Evolutionary conservation across 2,329 filamentous ascomycete species (phyloP).

Genomic region (Cytospora paraplurivora): DNA sequence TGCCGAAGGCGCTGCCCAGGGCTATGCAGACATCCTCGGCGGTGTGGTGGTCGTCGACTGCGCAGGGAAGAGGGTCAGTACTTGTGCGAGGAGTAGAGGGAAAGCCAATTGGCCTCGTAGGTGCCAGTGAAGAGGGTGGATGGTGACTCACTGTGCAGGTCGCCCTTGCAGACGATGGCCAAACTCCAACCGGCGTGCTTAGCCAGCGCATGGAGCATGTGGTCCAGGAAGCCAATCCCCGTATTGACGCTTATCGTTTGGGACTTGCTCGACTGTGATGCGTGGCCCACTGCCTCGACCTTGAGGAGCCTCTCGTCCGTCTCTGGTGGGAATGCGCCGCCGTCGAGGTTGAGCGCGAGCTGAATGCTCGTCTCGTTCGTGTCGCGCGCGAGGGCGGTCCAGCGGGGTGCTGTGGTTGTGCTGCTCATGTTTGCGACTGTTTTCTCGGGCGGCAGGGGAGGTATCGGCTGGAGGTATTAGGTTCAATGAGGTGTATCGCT

Average conservation of each 20-base stretch:
- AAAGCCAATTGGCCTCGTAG: not conserved
- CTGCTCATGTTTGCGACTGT: conserved; percentile 31
- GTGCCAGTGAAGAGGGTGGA: not conserved
- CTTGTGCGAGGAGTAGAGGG: not conserved
- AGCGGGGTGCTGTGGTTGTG: conserved; percentile 53
- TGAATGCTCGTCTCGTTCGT: conserved; percentile 99
- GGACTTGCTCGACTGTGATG: conserved; percentile 78
- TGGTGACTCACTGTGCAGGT: conserved; percentile 75
- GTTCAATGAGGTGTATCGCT: not conserved
- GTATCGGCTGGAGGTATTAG: not conserved
- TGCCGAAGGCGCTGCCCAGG: conserved; percentile 81
- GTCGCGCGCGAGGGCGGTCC: conserved; percentile 78
- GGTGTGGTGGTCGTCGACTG: conserved; percentile 98
- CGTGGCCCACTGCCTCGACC: conserved; percentile 64
- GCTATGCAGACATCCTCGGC: conserved; percentile 94
- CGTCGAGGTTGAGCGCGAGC: conserved; percentile 89
- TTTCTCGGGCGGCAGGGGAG: not conserved
- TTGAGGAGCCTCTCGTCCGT: conserved; percentile 59
- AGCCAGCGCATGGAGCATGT: conserved; percentile 96
- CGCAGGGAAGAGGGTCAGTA: conserved; percentile 5
- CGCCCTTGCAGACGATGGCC: conserved; percentile 78
- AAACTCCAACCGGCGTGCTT: conserved; percentile 97
- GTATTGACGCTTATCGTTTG: conserved; percentile 89
- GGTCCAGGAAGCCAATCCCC: conserved; percentile 95
- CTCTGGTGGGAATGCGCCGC: conserved; percentile 72